phyloP scores from a whole-genome alignment of 139 green algal species.

The Klebsormidium nitens region DNA sequence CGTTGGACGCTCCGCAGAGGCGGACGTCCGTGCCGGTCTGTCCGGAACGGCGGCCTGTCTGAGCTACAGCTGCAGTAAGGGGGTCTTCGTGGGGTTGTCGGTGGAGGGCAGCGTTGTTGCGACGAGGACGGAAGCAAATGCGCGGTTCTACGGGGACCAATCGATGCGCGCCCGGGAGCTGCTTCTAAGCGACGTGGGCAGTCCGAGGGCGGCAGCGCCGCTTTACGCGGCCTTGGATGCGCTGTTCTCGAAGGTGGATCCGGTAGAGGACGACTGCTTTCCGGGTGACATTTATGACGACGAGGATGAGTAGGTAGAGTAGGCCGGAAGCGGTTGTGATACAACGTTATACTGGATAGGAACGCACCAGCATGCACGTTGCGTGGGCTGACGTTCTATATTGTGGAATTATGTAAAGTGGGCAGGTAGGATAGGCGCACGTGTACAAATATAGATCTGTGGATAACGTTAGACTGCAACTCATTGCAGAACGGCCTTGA shows the following conservation, averaged over 20 bases:
- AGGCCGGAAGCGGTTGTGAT: no score
- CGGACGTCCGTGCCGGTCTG: constrained; percentile 18
- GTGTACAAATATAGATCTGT: no score
- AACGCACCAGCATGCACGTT: no score
- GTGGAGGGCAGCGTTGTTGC: constrained; percentile 7
- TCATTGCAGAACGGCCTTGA: no score
- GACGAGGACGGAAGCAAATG: constrained; percentile 17
- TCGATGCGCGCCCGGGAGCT: not conserved
- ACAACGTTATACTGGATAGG: no score
- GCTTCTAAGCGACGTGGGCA: constrained; percentile 15
- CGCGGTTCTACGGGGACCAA: constrained; percentile 32
- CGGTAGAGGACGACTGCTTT: no score
- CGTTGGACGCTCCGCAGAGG: constrained; percentile 25
- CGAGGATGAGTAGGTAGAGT: no score
- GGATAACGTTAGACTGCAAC: no score
- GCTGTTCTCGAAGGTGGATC: constrained; percentile 25
- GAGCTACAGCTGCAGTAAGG: constrained; percentile 38
- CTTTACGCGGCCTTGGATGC: constrained; percentile 26
- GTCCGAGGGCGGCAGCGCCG: constrained; percentile 11
- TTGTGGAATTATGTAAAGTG: no score
- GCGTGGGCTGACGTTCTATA: no score
- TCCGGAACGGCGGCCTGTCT: constrained; percentile 18
- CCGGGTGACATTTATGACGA: no score
- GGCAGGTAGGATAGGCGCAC: no score
- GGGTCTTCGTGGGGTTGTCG: not conserved